Conservation (phyloP, 2,329 filamentous ascomycete genomes). For the Harringtonia aguacate region DNA sequence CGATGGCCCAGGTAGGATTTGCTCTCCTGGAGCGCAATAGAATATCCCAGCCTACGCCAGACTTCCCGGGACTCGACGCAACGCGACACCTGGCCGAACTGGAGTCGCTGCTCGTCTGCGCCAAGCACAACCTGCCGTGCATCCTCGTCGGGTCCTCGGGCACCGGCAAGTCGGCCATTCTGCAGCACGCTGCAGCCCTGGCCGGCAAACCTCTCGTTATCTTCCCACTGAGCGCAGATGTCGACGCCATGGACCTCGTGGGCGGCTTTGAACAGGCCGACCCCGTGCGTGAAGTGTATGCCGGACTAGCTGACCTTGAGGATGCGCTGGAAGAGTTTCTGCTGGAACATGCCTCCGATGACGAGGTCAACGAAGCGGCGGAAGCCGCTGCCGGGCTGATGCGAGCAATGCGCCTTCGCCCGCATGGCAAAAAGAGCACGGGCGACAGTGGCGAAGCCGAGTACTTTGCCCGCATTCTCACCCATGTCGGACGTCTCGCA, state of each 20-base stretch:
- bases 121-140: slow-evolving; percentile 78
- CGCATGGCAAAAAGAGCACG: neutral
- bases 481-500: slow-evolving; percentile 28
- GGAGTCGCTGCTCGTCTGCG: slow-evolving; percentile 78
- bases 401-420: slow-evolving; percentile 29
- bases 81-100: slow-evolving; percentile 56
- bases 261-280: slow-evolving; percentile 96
- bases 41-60: slow-evolving; percentile 35
- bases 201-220: slow-evolving; percentile 68
- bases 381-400: slow-evolving; percentile 38
- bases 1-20: slow-evolving; percentile 68
- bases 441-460: slow-evolving; percentile 21
- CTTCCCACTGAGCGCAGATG: slow-evolving; percentile 85
- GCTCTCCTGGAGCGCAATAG: slow-evolving; percentile 55
- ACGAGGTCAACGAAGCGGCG: slow-evolving; percentile 23
- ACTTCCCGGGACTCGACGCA: slow-evolving; percentile 38
- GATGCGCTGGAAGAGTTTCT: slow-evolving; percentile 35
- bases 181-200: slow-evolving; percentile 70
- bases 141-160: slow-evolving; percentile 81
- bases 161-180: slow-evolving; percentile 72
- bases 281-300: slow-evolving; percentile 59
- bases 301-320: slow-evolving; percentile 33
- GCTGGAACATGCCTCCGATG: slow-evolving; percentile 30
- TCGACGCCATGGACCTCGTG: slow-evolving; percentile 94
- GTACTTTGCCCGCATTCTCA: slow-evolving; percentile 25